Base-by-base conservation (phyloP, 2,329 filamentous ascomycete species). In the Clarireedia monteithiana region DNA sequence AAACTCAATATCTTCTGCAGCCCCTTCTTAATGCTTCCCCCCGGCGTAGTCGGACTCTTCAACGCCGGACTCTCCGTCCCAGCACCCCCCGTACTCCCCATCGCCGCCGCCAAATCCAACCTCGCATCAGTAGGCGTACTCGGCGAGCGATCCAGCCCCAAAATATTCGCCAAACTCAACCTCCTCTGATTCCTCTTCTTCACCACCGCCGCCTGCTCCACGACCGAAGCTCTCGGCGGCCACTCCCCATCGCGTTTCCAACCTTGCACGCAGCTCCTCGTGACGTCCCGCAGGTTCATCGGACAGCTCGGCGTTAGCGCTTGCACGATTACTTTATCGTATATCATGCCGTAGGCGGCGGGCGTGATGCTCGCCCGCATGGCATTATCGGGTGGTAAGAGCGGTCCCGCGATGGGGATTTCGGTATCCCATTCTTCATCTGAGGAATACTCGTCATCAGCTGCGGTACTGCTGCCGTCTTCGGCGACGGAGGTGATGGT, bases 161-260 rank as follows among this genome's bases (percentile, higher is more conserved):
- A 63, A 2, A 68, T 55, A 30, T 59, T 59, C 6, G 65, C 62
- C n/a, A 68, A 55, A 52, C 66, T 67, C 42, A 67, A 40, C 34
- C 62, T 66, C 39, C 66, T 57, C 6, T 30, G 27, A 30, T 54
- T 38, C 39, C 63, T 64, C 54, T 60, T 64, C 50, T 62, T 63
- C 2, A 44, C 48, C 30, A 27, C 23, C 3, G 42, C 17, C 17
- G 26, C 36, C 23, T 58, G 56, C 17, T 80, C 75, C 47, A 75
- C 63, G 48, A 78, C 66, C 17, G 74, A 73, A 0, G 77, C 70
- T 62, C 81, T 82, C 1, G 88, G 89, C 4, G 92, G 91, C 92
- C 92, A 97, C 70, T 96, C 89, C 15, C 91, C 91, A 65, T 94
- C 89, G 42, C 89, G 80, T 71, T 95, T 95, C 92, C 92, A 96